Evolutionary conservation across 1,139 yeast genomes (phyloP), one percentile per base, ranked within the genome.

Genomic region (Diutina mesorugosa): DNA sequence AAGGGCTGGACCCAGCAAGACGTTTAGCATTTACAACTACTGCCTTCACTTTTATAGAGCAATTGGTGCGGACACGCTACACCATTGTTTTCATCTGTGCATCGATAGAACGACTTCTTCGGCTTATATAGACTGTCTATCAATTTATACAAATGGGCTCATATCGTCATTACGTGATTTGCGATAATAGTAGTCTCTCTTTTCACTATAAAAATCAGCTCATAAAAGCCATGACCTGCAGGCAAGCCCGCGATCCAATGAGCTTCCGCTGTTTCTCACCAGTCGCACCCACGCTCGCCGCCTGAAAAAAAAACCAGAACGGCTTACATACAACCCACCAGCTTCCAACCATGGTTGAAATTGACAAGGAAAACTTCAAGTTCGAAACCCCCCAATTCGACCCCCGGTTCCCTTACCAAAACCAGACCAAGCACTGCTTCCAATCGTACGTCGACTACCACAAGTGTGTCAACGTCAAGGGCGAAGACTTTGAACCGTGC

Each of bases 401-500:
- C 75, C 87, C 95, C 67, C 85, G 97, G 76, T 90, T 89, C 85
- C 98, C 99, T 65, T 84, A 89, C 80, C 91, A 84, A 74, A 93
- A 91, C 84, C 99, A 91, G 77, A 87, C 97, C 68, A 90, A 87
- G 79, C 97, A 91, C 81, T 91, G 99, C 81, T 95, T 95, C 84
- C 98, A 91, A 79, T 81, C 95, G 64, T 93, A 91, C 79, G 90
- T 93, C 68, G 99, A 93, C 76, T 93, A 91, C 85, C 93, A 88
- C 86, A 91, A 90, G 77, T 93, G 99, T 79, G 83, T 93, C 72
- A 87, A 85, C 69, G 90, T 91, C 65, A 91, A 91, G 79, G 99
- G 99, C 70, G 98, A 93, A 77, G 98, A 91, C 62, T 93, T 93
- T 69, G 97, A 91, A 68, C 98, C 98, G 69, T 93, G 99, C 77